These are phyloP conservation scores for Coemansia sp. DNA, from an alignment of 192 early-diverging fungal species.

Conservation along the genomic window DNA sequence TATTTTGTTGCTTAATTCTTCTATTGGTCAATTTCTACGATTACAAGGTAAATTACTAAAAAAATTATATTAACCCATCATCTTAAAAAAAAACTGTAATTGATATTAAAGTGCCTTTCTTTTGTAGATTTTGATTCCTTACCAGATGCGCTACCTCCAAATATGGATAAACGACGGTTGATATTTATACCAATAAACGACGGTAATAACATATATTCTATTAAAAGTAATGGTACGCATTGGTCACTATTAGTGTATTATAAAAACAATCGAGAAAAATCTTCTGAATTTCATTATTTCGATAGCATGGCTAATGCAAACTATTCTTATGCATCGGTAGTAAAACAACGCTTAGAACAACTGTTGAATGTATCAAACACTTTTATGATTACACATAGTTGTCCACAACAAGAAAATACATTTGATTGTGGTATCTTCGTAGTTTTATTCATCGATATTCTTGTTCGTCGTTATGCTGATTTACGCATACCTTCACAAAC, in stretches of 20 bases:
- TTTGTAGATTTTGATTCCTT: conserved; percentile 8
- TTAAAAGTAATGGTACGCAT: conserved; percentile 12
- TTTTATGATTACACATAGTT: conserved; percentile 39
- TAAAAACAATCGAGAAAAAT: neutral
- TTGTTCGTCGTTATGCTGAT: conserved; percentile 41
- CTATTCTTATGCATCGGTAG: conserved; percentile 21
- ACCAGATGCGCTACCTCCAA: conserved; percentile 13
- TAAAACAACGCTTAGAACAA: conserved; percentile 15
- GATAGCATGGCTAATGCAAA: conserved; percentile 49
- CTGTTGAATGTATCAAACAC: neutral
- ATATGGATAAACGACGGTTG: conserved; percentile 14
- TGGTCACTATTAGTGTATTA: conserved; percentile 43
- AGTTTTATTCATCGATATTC: conserved; percentile 40
- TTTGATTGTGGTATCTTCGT: conserved; percentile 51
- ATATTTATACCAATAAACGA: conserved; percentile 38
- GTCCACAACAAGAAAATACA: conserved; percentile 50
- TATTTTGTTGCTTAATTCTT: conserved; percentile 40
- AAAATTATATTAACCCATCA: too few relatives aligned
- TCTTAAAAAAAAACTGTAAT: neutral
- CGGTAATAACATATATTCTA: conserved; percentile 11
- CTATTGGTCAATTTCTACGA: conserved; percentile 26
- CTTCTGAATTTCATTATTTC: conserved; percentile 39
- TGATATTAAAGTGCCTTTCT: neutral
- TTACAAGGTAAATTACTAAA: conserved; percentile 4
- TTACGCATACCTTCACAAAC: conserved; percentile 1